Conservation (phyloP, 495 filamentous ascomycete species). For the Articulospora tetracladia region DNA sequence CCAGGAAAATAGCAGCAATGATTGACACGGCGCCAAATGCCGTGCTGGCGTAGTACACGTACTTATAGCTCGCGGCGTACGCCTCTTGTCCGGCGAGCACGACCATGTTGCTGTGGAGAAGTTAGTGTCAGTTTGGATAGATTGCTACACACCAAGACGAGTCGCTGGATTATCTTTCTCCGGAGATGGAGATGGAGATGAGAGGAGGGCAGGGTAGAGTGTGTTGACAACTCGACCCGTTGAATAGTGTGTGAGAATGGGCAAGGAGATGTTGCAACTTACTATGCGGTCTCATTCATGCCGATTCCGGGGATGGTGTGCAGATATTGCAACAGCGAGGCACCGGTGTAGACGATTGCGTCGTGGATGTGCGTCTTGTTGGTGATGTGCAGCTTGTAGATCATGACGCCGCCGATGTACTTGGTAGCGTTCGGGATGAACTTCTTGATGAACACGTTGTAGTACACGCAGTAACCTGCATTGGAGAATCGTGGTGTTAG, state of each 20-base stretch:
- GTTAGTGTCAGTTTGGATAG: too few relatives aligned
- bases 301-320: conserved; percentile 45
- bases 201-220: too few relatives aligned
- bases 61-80: conserved; percentile 61
- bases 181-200: too few relatives aligned
- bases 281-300: conserved; percentile 47
- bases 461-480: conserved; percentile 65
- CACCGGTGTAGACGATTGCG: conserved; percentile 56
- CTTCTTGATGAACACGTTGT: conserved; percentile 69
- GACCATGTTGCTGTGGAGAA: too few relatives aligned
- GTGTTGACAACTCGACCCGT: too few relatives aligned
- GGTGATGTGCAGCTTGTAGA: conserved; percentile 47
- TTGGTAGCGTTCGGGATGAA: conserved; percentile 48
- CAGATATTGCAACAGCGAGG: conserved; percentile 46
- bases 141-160: too few relatives aligned
- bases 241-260: too few relatives aligned
- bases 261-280: too few relatives aligned
- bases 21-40: conserved; percentile 64
- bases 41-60: conserved; percentile 64
- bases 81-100: conserved; percentile 59
- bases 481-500: too few relatives aligned
- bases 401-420: conserved; percentile 35
- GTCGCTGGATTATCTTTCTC: too few relatives aligned
- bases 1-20: conserved; percentile 58
- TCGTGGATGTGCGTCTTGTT: conserved; percentile 36